These are phyloP conservation scores for Nemania sp. DNA, from an alignment of 2,329 filamentous ascomycete species.

Conservation along the genomic window DNA sequence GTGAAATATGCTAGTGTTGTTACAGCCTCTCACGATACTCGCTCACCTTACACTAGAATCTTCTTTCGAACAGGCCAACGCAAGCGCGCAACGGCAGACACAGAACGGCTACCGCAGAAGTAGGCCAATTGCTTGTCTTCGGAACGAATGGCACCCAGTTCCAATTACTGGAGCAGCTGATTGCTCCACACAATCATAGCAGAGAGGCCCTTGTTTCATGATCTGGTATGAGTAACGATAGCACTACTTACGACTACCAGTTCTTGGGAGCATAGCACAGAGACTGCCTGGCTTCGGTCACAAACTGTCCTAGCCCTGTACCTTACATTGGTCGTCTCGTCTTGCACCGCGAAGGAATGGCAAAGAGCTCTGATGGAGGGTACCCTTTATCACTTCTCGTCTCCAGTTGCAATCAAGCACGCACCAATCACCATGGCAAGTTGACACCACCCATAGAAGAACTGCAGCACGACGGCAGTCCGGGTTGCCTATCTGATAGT, in stretches of 20 bases:
- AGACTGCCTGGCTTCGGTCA: constrained; percentile 11
- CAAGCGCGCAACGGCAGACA: not conserved
- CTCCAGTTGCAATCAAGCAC: constrained; percentile 8
- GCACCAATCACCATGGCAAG: constrained; percentile 15
- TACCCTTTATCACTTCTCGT: constrained; percentile 31
- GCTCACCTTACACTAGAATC: constrained; percentile 13
- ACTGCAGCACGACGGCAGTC: no score
- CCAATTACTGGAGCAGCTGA: no score
- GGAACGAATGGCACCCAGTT: no score
- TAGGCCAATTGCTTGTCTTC: no score
- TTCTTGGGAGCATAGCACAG: constrained; percentile 1
- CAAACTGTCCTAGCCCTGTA: constrained; percentile 34
- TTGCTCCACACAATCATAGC: no score
- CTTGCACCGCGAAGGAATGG: constrained; percentile 32
- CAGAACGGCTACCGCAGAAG: no score
- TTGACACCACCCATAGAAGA: constrained; percentile 11
- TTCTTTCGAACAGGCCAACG: constrained; percentile 3
- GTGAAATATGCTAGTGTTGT: constrained; percentile 4
- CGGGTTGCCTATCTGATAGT: constrained; percentile 12
- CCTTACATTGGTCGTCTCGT: constrained; percentile 39
- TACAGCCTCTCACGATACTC: constrained; percentile 25
- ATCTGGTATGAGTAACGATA: not conserved
- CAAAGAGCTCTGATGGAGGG: constrained; percentile 33
- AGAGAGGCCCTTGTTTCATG: no score
- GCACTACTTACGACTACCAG: not conserved